A percentile compares a stretch with the other conserved stretches of the same genome.
Conservation (phyloP, 2,329 filamentous ascomycete species). For the Nemania abortiva region DNA sequence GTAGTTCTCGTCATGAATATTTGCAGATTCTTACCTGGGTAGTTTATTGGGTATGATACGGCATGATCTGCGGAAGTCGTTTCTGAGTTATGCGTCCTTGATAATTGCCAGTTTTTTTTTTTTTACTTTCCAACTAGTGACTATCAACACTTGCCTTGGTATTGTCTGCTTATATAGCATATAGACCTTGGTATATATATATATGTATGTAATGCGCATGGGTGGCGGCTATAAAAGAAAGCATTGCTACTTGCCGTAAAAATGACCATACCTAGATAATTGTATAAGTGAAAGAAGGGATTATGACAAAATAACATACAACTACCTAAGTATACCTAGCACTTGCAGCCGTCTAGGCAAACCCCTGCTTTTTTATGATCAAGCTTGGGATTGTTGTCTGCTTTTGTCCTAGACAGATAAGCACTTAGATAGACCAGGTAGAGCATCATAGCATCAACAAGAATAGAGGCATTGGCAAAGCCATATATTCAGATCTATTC, state of each 20-base stretch:
- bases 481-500: constrained; percentile 1
- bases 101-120: neutral
- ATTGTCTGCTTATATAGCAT: neutral
- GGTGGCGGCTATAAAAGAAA: no score
- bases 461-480: neutral
- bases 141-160: neutral
- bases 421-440: neutral
- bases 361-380: no score
- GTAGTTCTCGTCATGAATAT: neutral
- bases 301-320: no score
- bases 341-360: no score
- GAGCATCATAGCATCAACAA: neutral
- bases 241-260: neutral
- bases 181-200: no score
- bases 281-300: neutral
- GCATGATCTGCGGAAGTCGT: neutral
- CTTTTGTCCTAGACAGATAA: neutral
- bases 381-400: neutral
- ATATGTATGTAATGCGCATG: neutral
- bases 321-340: no score
- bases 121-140: neutral
- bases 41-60: constrained; percentile 17
- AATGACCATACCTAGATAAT: neutral
- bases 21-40: neutral
- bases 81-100: neutral